Percentiles rank a stretch among this genome's conserved stretches.
These are phyloP conservation scores for Nothopassalora personata DNA, from an alignment of 2,329 filamentous ascomycete species.

Conservation along the genomic window DNA sequence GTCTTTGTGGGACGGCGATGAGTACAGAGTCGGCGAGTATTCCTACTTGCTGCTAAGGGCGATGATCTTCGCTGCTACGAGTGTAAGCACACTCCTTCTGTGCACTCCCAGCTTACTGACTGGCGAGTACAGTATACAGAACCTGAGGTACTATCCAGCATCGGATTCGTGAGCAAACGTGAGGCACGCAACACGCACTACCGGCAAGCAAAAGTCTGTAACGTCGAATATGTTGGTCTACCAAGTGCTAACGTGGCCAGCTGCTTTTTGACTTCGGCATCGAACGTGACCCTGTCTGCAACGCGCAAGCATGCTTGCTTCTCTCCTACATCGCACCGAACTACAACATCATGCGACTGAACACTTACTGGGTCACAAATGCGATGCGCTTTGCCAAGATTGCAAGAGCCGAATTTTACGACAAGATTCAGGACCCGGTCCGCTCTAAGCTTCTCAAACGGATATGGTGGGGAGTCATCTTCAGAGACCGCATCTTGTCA, in stretches of 20 bases:
- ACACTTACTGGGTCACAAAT: conserved; percentile 21
- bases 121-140: conserved; percentile 15
- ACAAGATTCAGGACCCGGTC: conserved; percentile 15
- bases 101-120: neutral
- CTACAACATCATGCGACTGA: conserved; percentile 19
- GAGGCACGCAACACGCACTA: conserved; percentile 20
- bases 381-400: conserved; percentile 20
- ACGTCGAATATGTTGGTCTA: too few relatives aligned
- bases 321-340: conserved; percentile 19
- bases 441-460: conserved; percentile 17
- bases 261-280: conserved; percentile 20
- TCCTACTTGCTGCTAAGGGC: conserved; percentile 10
- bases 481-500: conserved; percentile 19
- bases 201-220: conserved; percentile 16
- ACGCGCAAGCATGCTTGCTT: conserved; percentile 18
- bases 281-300: conserved; percentile 17
- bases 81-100: conserved; percentile 5
- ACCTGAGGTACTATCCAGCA: conserved; percentile 12
- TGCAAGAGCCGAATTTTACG: conserved; percentile 16
- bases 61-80: conserved; percentile 16
- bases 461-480: conserved; percentile 21
- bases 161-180: conserved; percentile 20
- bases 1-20: conserved; percentile 12
- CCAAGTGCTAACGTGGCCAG: conserved; percentile 6
- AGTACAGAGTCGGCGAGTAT: conserved; percentile 9